Conservation (phyloP, 805 yeast genomes). For the Suhomyces sp. region DNA sequence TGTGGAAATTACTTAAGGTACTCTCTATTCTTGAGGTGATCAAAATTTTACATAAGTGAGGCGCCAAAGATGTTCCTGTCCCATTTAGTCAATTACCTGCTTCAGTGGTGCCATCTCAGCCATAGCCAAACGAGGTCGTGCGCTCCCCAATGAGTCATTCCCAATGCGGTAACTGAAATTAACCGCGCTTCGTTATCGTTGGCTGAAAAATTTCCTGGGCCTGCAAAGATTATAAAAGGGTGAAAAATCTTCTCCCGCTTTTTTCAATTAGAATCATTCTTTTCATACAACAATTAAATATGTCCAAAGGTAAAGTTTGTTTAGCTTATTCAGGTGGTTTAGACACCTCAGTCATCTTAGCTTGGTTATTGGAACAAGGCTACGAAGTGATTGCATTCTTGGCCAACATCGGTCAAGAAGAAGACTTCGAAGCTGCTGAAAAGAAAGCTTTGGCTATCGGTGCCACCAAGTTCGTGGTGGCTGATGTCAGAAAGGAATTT, state of each 20-base stretch:
- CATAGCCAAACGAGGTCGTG: not conserved
- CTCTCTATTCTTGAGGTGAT: too few relatives aligned
- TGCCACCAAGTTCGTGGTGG: conserved; percentile 92
- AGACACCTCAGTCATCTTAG: conserved; percentile 95
- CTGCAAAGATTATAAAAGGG: conserved; percentile 16
- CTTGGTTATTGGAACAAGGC: conserved; percentile 97
- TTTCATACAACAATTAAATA: conserved; percentile 22
- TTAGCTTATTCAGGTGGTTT: conserved; percentile 99
- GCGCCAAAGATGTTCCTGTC: not conserved
- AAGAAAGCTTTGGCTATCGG: conserved; percentile 95
- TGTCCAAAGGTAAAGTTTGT: conserved; percentile 99
- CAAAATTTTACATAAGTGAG: not conserved
- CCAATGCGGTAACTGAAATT: conserved; percentile 22
- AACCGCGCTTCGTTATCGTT: conserved; percentile 30
- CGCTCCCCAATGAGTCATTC: conserved; percentile 20
- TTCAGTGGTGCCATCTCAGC: not conserved
- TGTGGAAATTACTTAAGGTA: too few relatives aligned
- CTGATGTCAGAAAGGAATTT: conserved; percentile 92
- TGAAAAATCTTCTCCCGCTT: conserved; percentile 3
- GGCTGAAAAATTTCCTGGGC: conserved; percentile 3
- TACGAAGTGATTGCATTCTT: conserved; percentile 97
- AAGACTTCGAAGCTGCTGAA: conserved; percentile 96
- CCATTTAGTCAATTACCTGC: not conserved
- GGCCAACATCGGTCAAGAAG: conserved; percentile 99
- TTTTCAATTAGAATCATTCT: not conserved